Base-by-base conservation (phyloP, 2,329 filamentous ascomycete species). In the Aspergillus sergii region DNA sequence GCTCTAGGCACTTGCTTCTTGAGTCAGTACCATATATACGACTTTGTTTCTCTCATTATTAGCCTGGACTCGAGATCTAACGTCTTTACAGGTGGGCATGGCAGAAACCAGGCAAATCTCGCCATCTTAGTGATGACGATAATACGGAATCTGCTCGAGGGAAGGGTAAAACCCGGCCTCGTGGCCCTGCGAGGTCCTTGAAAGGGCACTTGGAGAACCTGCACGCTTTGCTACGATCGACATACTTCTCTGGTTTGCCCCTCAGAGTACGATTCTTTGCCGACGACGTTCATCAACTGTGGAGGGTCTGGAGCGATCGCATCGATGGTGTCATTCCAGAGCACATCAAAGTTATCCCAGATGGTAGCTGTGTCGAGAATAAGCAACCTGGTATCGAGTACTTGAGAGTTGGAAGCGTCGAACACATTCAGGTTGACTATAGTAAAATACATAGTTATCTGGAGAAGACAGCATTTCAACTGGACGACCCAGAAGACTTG, bases 231-330 rank as follows among this genome's bases (percentile, higher is more conserved):
- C 83, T 96, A 1, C 85, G 90, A 0, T 91, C 93, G 2, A 85
- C 87, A 2, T 95, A 92, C 75, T 98, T 98, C 74, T 81, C 83
- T 19, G 83, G 88, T 53, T 97, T 93, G 94, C 94, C 94, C 23
- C 81, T 99, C 59, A 86, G 86, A 59, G 75, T 97, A 54, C 89
- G 91, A 28, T 94, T 98, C 77, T 94, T 97, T 69, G 83, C 84
- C 2, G 79, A 82, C 3, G 91, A 94, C 63, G 89, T 92, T 0
- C 85, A 91, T 69, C 79, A 79, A 23, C 83, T 85, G 1, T 98
- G 94, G 94, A 75, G 83, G 21, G 82, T 77, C 56, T 89, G 86
- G 82, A 83, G 83, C 51, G 77, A 81, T 3, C 76, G 82, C 2
- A 81, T 84, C 3, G 76, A 82, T 56, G 82, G 83, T 56, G 73